phyloP scores from a whole-genome alignment of 345 rosid genomes.

The Abelmoschus esculentus region DNA sequence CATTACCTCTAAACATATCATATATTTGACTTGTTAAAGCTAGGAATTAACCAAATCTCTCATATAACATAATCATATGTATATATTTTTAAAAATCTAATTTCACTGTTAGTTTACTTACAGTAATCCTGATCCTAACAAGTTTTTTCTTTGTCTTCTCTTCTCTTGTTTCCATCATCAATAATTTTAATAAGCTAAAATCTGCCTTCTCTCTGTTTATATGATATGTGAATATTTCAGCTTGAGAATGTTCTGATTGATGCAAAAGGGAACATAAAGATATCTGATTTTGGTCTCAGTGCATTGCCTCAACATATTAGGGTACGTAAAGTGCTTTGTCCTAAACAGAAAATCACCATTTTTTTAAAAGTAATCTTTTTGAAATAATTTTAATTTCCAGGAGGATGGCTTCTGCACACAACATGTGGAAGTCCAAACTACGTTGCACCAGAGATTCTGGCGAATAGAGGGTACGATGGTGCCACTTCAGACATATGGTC shows the following conservation, averaged over 20 bases:
- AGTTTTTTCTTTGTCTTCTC: not conserved
- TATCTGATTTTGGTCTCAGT: slow-evolving; percentile 94
- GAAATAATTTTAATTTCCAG: slow-evolving; percentile 22
- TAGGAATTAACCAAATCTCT: no score
- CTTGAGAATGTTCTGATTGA: slow-evolving; percentile 87
- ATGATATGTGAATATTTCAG: slow-evolving; percentile 30
- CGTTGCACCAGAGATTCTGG: slow-evolving; percentile 90
- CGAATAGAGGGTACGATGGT: slow-evolving; percentile 83
- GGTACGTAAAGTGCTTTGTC: slow-evolving; percentile 33
- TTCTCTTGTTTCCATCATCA: not conserved
- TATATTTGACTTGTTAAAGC: no score
- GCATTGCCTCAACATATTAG: slow-evolving; percentile 90
- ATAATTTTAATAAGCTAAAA: not conserved
- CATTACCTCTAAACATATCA: not conserved
- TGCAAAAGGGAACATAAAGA: slow-evolving; percentile 71
- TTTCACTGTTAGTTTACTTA: no score
- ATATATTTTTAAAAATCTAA: no score
- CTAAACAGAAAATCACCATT: not conserved
- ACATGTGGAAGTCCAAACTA: slow-evolving; percentile 98
- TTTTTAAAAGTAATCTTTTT: not conserved
- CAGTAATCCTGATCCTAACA: no score
- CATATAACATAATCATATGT: no score
- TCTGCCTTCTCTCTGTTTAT: not conserved
- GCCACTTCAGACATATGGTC: slow-evolving; percentile 93
- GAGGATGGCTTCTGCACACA: slow-evolving; percentile 92